phyloP scores from a whole-genome alignment of 148 eudicot genomes.

The Rhododendron mucronatum region DNA sequence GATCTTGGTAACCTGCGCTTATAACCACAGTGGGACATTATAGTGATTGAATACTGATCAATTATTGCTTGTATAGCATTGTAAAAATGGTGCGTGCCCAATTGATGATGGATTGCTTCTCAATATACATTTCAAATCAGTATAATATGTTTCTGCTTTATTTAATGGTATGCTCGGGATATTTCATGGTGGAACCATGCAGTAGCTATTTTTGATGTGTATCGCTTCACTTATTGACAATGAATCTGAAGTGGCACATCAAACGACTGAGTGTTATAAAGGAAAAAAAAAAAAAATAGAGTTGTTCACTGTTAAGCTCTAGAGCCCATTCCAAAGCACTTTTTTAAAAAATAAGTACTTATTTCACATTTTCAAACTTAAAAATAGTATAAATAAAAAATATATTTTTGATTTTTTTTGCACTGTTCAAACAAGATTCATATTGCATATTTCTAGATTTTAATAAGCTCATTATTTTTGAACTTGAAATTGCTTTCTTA shows the following conservation, averaged over 20 bases:
- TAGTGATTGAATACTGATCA: not conserved
- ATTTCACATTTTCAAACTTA: too few relatives aligned
- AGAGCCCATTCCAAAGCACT: too few relatives aligned
- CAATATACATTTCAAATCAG: not conserved
- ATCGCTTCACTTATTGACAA: not conserved
- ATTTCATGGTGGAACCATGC: not conserved
- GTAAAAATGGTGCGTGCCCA: not conserved
- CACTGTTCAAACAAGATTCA: too few relatives aligned
- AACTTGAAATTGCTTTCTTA: too few relatives aligned
- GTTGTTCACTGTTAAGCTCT: too few relatives aligned
- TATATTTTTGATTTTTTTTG: too few relatives aligned
- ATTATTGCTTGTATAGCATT: not conserved
- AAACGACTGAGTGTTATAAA: not conserved
- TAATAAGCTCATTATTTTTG: too few relatives aligned
- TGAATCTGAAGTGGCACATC: not conserved
- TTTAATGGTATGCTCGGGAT: not conserved
- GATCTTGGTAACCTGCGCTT: not conserved
- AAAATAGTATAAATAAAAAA: too few relatives aligned
- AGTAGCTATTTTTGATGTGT: not conserved
- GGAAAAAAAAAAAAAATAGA: too few relatives aligned
- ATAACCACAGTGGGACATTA: not conserved
- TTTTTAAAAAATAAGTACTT: too few relatives aligned
- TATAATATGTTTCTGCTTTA: not conserved
- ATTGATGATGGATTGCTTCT: not conserved
- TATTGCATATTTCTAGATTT: too few relatives aligned